Evolutionary conservation across 1,284 basidiomycete genomes (phyloP), one percentile per base, ranked within the genome.

Genomic region (Ganoderma sp.): DNA sequence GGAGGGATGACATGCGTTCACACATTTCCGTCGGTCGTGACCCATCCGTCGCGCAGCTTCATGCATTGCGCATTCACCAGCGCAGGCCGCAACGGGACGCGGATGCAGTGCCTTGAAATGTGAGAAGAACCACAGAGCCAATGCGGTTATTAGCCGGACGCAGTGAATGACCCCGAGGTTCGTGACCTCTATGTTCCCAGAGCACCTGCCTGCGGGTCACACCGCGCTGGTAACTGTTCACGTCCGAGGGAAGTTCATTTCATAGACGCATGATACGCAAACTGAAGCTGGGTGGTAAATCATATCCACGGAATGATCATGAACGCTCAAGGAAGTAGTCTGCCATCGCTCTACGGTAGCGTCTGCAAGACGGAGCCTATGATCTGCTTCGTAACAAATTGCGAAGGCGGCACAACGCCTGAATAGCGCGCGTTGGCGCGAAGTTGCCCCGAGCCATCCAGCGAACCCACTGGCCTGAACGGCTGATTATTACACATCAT

Each of bases 71-170:
- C 25, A 25, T 12, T 8, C n/a, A 22, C 45, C 9, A 48, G 9
- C 50, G 12, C 2, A 25, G 50, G 5, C 50, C 25, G 28, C 12
- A 17, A 28, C 28, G 50, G 48, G 28, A 54, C 28, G 50, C 22
- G 28, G 50, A 14, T n/a, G 25, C 25, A 54, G 52, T 54, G 52
- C 52, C 25, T 54, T 28, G 52, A 32, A 54, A 54, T 54, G 50
- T 54, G 50, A 32, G 50, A 54, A 25, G 9, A 1, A 54, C 28
- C 52, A 17, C 12, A 54, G 52, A 17, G 32, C 10, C 22, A 14
- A 14, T 28, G 14, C 28, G 28, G 12, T 25, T 28, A 8, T 28
- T 54, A 6, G 52, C 52, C 52, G 52, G 52, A 54, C 10, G 52
- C 5, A 25, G 52, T 8, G 28, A 54, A 17, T 54, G 12, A 25